phyloP scores from a whole-genome alignment of 805 yeast genomes.

The Candida nonsorbophila region DNA sequence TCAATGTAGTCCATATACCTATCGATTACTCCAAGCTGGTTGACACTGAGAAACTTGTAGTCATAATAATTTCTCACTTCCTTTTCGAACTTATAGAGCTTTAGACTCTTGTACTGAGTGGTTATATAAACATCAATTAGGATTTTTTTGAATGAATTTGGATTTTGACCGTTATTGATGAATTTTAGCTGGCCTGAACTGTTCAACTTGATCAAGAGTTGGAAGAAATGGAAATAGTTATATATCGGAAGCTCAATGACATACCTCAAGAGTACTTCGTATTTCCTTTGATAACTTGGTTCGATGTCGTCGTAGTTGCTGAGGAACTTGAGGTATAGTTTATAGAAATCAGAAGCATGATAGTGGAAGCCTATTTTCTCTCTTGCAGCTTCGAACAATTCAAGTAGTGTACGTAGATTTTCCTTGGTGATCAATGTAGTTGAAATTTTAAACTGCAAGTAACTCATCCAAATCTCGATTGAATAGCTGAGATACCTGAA shows the following conservation, averaged over 20 bases:
- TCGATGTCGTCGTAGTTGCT: slow-evolving; percentile 22
- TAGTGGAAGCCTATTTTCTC: slow-evolving; percentile 47
- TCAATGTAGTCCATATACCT: slow-evolving; percentile 54
- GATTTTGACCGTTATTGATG: slow-evolving; percentile 17
- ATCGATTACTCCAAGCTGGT: slow-evolving; percentile 57
- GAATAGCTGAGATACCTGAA: slow-evolving; percentile 39
- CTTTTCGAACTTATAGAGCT: slow-evolving; percentile 46
- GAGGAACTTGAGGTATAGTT: slow-evolving; percentile 41
- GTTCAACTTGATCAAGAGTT: slow-evolving; percentile 23
- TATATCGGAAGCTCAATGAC: slow-evolving; percentile 53
- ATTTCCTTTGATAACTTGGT: slow-evolving; percentile 23
- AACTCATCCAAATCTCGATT: slow-evolving; percentile 47
- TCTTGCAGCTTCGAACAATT: slow-evolving; percentile 44
- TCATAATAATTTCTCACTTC: slow-evolving; percentile 33
- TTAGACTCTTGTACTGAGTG: slow-evolving; percentile 48
- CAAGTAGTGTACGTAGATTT: slow-evolving; percentile 22
- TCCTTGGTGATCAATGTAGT: slow-evolving; percentile 16
- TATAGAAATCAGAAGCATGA: slow-evolving; percentile 47
- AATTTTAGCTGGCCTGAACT: slow-evolving; percentile 8
- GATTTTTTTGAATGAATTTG: slow-evolving; percentile 37
- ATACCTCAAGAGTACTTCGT: slow-evolving; percentile 40
- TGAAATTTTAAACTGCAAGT: slow-evolving; percentile 35
- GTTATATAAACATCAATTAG: slow-evolving; percentile 51
- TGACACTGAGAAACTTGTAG: slow-evolving; percentile 24
- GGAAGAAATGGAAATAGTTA: slow-evolving; percentile 45